Percentiles rank a stretch among this genome's conserved stretches.
These are phyloP conservation scores for Lentinula edodes DNA, from an alignment of 768 basidiomycete genomes.

Conservation along the genomic window DNA sequence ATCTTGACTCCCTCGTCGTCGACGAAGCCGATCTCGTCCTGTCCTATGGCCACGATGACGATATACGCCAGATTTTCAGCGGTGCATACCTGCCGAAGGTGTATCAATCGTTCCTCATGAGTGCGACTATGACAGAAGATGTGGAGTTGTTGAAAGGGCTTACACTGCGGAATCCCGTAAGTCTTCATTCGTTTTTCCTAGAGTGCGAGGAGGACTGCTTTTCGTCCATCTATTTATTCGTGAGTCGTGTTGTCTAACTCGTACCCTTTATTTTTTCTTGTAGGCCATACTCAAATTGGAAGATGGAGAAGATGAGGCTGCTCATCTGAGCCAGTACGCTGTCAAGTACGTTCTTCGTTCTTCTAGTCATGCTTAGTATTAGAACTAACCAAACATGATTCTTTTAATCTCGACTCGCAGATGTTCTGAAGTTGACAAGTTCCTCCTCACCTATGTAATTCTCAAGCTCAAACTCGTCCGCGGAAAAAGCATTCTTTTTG, in stretches of 20 bases:
- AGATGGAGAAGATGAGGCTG: constrained; percentile 82
- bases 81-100: constrained; percentile 69
- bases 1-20: constrained; percentile 83
- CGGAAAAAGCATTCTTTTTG: constrained; percentile 95
- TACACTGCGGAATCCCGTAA: constrained; percentile 72
- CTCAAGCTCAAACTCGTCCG: constrained; percentile 93
- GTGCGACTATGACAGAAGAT: constrained; percentile 96
- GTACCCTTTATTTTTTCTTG: too few species aligned
- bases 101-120: constrained; percentile 93
- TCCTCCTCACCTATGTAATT: constrained; percentile 93
- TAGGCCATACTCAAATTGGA: constrained; percentile 85
- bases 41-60: neutral
- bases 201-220: too few species aligned
- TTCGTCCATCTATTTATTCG: constrained; percentile 21
- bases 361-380: neutral
- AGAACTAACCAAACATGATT: too few species aligned
- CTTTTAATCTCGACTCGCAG: constrained; percentile 34
- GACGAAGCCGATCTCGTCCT: constrained; percentile 73
- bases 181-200: neutral
- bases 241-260: constrained; percentile 60
- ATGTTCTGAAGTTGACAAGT: constrained; percentile 85
- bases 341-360: neutral
- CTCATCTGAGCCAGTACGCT: constrained; percentile 47
- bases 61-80: constrained; percentile 35
- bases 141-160: constrained; percentile 89